A percentile compares a stretch with the other conserved stretches of the same genome.
Conservation (phyloP, 345 rosid genomes). For the Citrus reticulata region DNA sequence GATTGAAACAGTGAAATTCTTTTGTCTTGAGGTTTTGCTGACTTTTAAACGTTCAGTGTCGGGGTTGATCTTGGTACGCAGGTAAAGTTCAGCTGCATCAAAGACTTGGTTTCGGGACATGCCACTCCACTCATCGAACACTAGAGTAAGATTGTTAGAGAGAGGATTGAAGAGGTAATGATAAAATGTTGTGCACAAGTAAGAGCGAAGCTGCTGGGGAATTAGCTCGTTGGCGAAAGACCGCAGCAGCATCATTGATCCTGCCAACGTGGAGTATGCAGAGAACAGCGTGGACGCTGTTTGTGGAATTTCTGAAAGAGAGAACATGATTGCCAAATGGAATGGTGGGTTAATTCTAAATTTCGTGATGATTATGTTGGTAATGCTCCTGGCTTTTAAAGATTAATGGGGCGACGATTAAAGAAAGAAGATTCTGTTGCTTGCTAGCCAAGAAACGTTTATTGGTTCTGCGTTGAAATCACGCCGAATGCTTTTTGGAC, state of each 20-base stretch:
- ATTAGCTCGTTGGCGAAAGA: conserved; percentile 35
- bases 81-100: conserved; percentile 45
- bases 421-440: not conserved
- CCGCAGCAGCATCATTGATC: conserved; percentile 33
- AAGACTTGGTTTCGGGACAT: conserved; percentile 31
- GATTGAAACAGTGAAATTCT: conserved; percentile 24
- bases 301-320: conserved; percentile 18
- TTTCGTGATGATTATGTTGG: not conserved
- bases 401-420: not conserved
- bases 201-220: conserved; percentile 22
- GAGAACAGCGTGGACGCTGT: conserved; percentile 32
- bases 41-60: conserved; percentile 33
- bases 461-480: not conserved
- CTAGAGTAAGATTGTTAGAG: conserved; percentile 19
- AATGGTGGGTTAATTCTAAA: not conserved
- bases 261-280: conserved; percentile 40
- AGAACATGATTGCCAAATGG: conserved; percentile 20
- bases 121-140: conserved; percentile 36
- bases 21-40: conserved; percentile 32
- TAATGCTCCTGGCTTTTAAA: not conserved
- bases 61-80: conserved; percentile 42
- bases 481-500: not conserved
- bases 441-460: not conserved
- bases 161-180: conserved; percentile 22
- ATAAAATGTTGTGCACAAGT: conserved; percentile 13